Base-by-base conservation (phyloP, 164 flowering plant genomes). In the Nymphaea thermarum region DNA sequence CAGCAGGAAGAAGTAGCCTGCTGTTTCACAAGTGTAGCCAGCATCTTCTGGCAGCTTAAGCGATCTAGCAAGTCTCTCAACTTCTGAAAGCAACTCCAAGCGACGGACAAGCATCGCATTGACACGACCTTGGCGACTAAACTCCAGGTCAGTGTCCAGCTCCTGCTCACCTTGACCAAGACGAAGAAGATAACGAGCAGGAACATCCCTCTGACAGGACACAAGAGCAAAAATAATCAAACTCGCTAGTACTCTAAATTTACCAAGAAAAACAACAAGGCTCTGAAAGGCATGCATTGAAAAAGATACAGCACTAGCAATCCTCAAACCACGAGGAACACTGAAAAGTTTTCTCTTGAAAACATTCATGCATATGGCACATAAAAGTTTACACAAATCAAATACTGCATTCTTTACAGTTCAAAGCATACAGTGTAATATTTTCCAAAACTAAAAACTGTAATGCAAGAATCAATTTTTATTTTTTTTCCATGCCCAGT, bases 81-180 rank as follows among this genome's bases (percentile, higher is more conserved):
- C 99, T 83, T 94, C 96, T 65, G 81, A 62, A 64, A 94, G 98
- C 70, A 94, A 77, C 80, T 94, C 99, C 65, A 95, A 70, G 12
- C 99, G 85, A 62, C 97, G 81, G 60, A 95, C 96, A 72, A 95
- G 97, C 99, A 95, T 92, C 2, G 99, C 96, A 78, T 92, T 95
- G 3, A 95, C 99, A 71, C 99, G 96, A 36, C 98, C 99, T 81
- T 95, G 98, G 64, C 97, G 84, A 72, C 99, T 95, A 78, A 95
- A 92, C 73, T 92, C 98, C 67, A 91, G 93, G 79, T 95, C 99
- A 76, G 99, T 95, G 63, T 92, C 98, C 72, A 95, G 73, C 69
- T 95, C 99, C 76, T 95, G 96, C 71, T 95, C 99, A 42, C 98
- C 99, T 79, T 95, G 99, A 82, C 99, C 99, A 62, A 94, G 79